A percentile compares a stretch with the other conserved stretches of the same genome.
Evolutionary conservation across 306 rosid species (phyloP).

Genomic region (Gillenia trifoliata): DNA sequence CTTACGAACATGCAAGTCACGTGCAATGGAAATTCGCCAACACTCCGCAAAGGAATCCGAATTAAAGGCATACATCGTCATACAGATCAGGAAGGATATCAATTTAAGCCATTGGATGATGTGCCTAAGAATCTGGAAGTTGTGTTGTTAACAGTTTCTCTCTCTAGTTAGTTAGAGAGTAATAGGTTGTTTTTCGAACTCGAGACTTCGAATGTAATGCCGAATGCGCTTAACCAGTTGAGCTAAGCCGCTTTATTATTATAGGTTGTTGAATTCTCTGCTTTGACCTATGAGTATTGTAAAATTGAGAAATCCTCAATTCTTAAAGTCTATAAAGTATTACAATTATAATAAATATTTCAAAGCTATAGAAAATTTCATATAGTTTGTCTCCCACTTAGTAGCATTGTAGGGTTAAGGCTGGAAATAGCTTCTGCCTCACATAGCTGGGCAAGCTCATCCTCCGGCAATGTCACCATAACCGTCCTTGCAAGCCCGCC

Average conservation of each 20-base stretch:
- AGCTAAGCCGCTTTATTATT: too few relatives aligned
- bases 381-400: slow-evolving; percentile 12
- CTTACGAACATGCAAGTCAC: not conserved
- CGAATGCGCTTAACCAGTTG: too few relatives aligned
- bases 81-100: too few relatives aligned
- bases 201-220: too few relatives aligned
- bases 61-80: not conserved
- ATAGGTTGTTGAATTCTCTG: too few relatives aligned
- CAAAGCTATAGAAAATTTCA: not conserved
- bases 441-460: slow-evolving; percentile 30
- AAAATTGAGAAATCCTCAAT: too few relatives aligned
- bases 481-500: slow-evolving; percentile 51
- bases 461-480: slow-evolving; percentile 40
- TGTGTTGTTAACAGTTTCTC: too few relatives aligned
- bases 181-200: too few relatives aligned
- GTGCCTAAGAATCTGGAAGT: too few relatives aligned
- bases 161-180: too few relatives aligned
- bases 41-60: slow-evolving; percentile 37
- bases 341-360: not conserved
- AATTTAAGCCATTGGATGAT: too few relatives aligned
- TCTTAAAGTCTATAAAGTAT: not conserved
- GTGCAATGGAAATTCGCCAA: slow-evolving; percentile 34
- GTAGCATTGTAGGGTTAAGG: slow-evolving; percentile 29
- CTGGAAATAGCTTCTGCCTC: slow-evolving; percentile 42
- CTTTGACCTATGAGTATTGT: too few relatives aligned